Evolutionary conservation across 257 asterid species (phyloP).

Genomic region (Echites panduratus): DNA sequence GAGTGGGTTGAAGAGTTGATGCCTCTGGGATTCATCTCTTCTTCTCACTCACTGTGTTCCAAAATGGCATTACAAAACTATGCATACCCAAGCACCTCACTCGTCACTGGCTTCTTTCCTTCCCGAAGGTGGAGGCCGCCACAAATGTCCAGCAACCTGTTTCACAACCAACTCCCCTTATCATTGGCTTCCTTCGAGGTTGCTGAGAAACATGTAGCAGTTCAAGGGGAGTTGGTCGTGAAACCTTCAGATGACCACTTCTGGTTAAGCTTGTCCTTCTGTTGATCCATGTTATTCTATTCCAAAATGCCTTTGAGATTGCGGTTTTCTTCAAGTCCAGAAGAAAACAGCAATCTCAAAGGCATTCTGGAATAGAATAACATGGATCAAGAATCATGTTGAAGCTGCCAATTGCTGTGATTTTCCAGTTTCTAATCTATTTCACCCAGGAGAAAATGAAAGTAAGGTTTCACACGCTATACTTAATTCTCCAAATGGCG

Average conservation of each 20-base stretch:
- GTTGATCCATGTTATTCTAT: no score
- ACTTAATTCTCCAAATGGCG: background rate
- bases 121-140: constrained; percentile 27
- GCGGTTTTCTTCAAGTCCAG: constrained; percentile 37
- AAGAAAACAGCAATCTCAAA: constrained; percentile 40
- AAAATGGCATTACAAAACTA: constrained; percentile 31
- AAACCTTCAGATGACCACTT: constrained; percentile 40
- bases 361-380: constrained; percentile 35
- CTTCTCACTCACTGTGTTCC: constrained; percentile 46
- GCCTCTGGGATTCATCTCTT: constrained; percentile 67
- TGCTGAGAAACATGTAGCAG: constrained; percentile 30
- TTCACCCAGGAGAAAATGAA: background rate
- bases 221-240: constrained; percentile 29
- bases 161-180: no score
- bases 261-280: constrained; percentile 33
- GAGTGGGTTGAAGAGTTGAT: constrained; percentile 81
- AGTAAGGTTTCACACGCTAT: background rate
- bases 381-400: constrained; percentile 20
- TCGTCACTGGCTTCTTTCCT: constrained; percentile 38
- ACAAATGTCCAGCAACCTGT: no score
- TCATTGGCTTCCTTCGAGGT: no score
- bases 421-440: background rate
- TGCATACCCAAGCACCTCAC: constrained; percentile 45
- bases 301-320: no score
- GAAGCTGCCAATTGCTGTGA: background rate